Evolutionary conservation across 345 rosid genomes (phyloP).

Genomic region (Mangifera indica): DNA sequence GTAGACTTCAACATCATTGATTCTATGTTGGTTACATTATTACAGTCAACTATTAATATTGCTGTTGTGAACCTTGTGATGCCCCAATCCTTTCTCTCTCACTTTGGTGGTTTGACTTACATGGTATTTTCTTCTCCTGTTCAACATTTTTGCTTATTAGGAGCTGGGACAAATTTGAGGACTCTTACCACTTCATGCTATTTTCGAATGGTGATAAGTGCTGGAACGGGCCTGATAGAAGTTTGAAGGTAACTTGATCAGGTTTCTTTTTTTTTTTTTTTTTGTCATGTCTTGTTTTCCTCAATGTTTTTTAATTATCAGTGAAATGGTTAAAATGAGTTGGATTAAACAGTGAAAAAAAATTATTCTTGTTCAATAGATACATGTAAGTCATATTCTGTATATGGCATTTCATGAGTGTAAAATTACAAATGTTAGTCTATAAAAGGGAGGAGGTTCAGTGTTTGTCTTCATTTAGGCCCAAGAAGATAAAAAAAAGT

Average conservation of each 20-base stretch:
- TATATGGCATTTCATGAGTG: neutral
- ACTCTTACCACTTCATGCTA: conserved; percentile 57
- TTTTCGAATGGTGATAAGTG: conserved; percentile 81
- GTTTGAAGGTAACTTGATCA: conserved; percentile 55
- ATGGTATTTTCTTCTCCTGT: neutral
- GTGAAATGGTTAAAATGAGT: neutral
- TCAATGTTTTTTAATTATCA: neutral
- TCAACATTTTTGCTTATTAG: conserved; percentile 36
- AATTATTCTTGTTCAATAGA: neutral
- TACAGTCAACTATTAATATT: neutral
- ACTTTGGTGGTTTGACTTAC: neutral
- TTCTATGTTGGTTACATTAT: neutral
- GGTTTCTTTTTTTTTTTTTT: neutral
- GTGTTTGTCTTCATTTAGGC: neutral
- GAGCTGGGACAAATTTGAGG: conserved; percentile 84
- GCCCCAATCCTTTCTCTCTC: neutral
- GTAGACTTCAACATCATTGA: conserved; percentile 7
- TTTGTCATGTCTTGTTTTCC: neutral
- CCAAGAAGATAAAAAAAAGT: neutral
- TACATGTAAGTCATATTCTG: neutral
- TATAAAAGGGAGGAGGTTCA: neutral
- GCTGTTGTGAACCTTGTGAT: neutral
- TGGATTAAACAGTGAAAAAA: too few species aligned
- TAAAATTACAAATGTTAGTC: neutral
- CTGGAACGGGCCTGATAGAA: conserved; percentile 98